These are phyloP conservation scores for Phaeotremella skinneri DNA, from an alignment of 768 basidiomycete species.

Conservation along the genomic window DNA sequence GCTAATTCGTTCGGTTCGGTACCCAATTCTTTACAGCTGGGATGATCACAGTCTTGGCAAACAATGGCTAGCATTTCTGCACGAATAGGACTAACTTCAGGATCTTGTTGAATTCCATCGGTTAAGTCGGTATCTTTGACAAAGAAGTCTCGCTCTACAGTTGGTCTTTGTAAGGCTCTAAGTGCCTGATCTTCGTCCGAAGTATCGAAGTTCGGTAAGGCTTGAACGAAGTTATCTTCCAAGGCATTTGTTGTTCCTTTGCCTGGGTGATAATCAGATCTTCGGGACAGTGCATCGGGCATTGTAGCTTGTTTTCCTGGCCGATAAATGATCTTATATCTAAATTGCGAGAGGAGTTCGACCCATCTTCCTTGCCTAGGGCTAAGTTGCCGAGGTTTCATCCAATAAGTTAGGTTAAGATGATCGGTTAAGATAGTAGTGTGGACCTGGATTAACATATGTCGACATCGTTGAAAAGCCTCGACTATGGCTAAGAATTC, in stretches of 20 bases:
- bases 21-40: neutral
- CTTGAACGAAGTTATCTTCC: neutral
- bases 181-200: neutral
- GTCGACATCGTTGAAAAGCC: slow-evolving; percentile 23
- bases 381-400: slow-evolving; percentile 49
- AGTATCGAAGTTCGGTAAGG: neutral
- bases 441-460: neutral
- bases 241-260: neutral
- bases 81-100: neutral
- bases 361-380: slow-evolving; percentile 56
- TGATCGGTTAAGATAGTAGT: slow-evolving; percentile 6
- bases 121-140: neutral
- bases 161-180: neutral
- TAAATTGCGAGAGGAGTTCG: slow-evolving; percentile 9
- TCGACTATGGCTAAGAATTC: slow-evolving; percentile 58
- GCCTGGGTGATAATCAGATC: slow-evolving; percentile 9
- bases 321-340: slow-evolving; percentile 23
- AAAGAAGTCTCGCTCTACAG: neutral
- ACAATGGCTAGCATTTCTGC: neutral
- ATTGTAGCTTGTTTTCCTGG: slow-evolving; percentile 14
- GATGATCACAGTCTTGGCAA: neutral
- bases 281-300: slow-evolving; percentile 22
- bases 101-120: too few species aligned
- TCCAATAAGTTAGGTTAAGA: slow-evolving; percentile 2
- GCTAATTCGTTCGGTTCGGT: too few species aligned